phyloP scores from a whole-genome alignment of 1,284 basidiomycete genomes.

The Sphaerobolus stellatus region DNA sequence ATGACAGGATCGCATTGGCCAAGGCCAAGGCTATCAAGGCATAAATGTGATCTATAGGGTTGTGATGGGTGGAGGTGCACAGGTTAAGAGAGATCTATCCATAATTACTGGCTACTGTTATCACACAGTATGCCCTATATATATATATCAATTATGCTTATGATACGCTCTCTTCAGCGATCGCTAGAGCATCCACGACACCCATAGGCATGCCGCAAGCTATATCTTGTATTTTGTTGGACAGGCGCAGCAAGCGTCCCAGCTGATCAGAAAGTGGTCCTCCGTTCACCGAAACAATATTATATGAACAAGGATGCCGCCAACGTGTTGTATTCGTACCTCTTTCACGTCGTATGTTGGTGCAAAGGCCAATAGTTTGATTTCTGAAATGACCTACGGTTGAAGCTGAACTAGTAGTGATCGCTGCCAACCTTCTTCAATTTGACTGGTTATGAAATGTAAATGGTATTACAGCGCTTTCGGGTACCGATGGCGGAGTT shows the following conservation, averaged over 20 bases:
- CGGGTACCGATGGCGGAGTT: too few relatives aligned
- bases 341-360: constrained; percentile 95
- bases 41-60: too few relatives aligned
- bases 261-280: constrained; percentile 19
- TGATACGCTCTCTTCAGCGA: too few relatives aligned
- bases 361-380: constrained; percentile 78
- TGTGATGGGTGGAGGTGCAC: too few relatives aligned
- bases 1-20: constrained; percentile 62
- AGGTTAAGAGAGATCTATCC: too few relatives aligned
- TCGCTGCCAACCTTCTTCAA: constrained; percentile 71
- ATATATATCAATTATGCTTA: too few relatives aligned
- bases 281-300: constrained; percentile 62
- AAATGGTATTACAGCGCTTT: constrained; percentile 26
- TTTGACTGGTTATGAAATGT: constrained; percentile 65
- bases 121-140: too few relatives aligned
- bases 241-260: neutral
- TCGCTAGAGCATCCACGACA: too few relatives aligned
- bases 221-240: too few relatives aligned
- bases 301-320: constrained; percentile 59
- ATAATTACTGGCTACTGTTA: too few relatives aligned
- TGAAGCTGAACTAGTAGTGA: constrained; percentile 69
- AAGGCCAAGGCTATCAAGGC: constrained; percentile 41
- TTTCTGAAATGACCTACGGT: constrained; percentile 87
- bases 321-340: constrained; percentile 64
- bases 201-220: too few relatives aligned